A percentile compares a stretch with the other conserved stretches of the same genome.
These are phyloP conservation scores for Amanita inopinata DNA, from an alignment of 768 basidiomycete genomes.

Conservation along the genomic window DNA sequence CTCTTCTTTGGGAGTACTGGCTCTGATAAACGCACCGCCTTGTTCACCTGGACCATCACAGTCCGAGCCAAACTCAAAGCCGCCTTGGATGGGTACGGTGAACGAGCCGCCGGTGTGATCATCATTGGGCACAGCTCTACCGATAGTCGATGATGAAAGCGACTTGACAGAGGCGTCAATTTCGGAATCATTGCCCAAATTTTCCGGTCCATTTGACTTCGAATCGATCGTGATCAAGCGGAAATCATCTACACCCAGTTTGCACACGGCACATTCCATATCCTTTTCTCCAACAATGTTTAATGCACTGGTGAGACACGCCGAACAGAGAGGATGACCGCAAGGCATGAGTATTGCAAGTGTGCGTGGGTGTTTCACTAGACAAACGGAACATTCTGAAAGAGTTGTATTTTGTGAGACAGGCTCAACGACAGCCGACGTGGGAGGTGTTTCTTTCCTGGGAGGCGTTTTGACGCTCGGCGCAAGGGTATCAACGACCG, in stretches of 20 bases:
- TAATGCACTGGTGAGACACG: slow-evolving; percentile 75
- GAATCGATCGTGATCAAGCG: slow-evolving; percentile 27
- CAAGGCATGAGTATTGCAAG: slow-evolving; percentile 71
- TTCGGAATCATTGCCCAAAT: not conserved
- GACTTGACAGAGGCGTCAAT: not conserved
- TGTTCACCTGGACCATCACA: slow-evolving; percentile 4
- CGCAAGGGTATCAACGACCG: not conserved
- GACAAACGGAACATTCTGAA: slow-evolving; percentile 56
- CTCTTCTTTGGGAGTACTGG: slow-evolving; percentile 34
- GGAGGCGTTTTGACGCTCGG: not conserved
- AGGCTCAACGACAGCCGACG: not conserved
- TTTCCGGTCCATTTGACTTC: not conserved
- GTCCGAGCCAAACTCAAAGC: slow-evolving; percentile 33
- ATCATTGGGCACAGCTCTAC: not conserved
- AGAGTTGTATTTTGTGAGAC: slow-evolving; percentile 9
- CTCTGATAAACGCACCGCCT: slow-evolving; percentile 18
- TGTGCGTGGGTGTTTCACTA: slow-evolving; percentile 28
- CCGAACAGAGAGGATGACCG: slow-evolving; percentile 65
- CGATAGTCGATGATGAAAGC: not conserved
- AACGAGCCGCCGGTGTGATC: slow-evolving; percentile 9
- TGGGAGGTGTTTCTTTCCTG: slow-evolving; percentile 1
- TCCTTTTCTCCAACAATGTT: slow-evolving; percentile 89
- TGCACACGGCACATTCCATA: slow-evolving; percentile 79
- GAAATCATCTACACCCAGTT: slow-evolving; percentile 60
- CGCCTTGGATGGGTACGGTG: slow-evolving; percentile 24